Evolutionary conservation across 192 early-diverging fungal species (phyloP), one percentile per base, ranked within the genome.

Genomic region (Entomortierella beljakovae): DNA sequence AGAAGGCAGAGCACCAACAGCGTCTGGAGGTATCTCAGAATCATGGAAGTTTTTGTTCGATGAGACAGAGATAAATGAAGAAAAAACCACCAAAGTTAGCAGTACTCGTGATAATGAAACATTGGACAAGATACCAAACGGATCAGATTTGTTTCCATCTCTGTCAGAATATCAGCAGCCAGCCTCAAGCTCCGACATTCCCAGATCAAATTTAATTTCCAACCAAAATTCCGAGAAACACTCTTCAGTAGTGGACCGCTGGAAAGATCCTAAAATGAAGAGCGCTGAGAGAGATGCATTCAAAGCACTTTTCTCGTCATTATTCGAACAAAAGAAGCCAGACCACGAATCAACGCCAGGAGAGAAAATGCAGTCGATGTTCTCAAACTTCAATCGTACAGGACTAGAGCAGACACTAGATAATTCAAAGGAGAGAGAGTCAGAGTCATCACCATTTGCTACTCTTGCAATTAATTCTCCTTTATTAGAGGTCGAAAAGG

Each of bases 1-100:
- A n/a, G 0, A 25, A 53, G 20, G 15, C 31, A 1, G 54, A 43
- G 51, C 7, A 49, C 49, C 60, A 2, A 9, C 9, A 34, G 26
- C 4, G 31, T 25, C 11, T 42, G 20, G 48, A 26, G 56, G 38
- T 3, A 46, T 62, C 5, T 68, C 54, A 2, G 60, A 79, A 1
- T 69, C 75, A 9, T 79, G 75, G 75, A 69, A 70, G 57, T 79
- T 79, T 25, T 46, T 79, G 34, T 79, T 79, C 55, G 75, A 79
- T n/a, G 67, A 79, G 38, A 61, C 63, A 22, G 75, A 79, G 55
- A n/a, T 79, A 66, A 35, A 48, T 3, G 60, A 64, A 42, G 51
- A 37, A 9, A 67, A 63, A 53, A n/a, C 22, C 31, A 62, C 2
- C 7, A 22, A 58, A 28, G 43, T 22, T 18, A 31, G 10, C 3